A percentile compares a stretch with the other conserved stretches of the same genome.
Evolutionary conservation across 208 protist genomes (phyloP).

Genomic region (Herpetomonas samuelpessoai): DNA sequence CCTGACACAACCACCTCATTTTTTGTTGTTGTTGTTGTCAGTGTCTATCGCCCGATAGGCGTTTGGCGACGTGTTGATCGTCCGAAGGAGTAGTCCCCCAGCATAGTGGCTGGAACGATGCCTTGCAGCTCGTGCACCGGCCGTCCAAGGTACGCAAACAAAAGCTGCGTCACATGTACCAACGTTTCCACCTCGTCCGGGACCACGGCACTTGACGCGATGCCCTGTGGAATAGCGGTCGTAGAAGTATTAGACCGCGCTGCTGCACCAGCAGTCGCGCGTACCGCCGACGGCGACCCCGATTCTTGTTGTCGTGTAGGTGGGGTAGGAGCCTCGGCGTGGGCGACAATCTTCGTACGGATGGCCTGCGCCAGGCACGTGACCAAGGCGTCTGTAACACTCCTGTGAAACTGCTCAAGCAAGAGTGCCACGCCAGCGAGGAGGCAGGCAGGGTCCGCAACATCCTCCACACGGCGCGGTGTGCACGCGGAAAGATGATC

Average conservation of each 20-base stretch:
- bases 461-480: constrained; percentile 38
- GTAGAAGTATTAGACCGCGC: too few relatives aligned
- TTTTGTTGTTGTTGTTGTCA: too few relatives aligned
- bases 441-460: constrained; percentile 84
- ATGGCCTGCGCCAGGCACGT: constrained; percentile 84
- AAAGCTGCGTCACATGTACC: constrained; percentile 17
- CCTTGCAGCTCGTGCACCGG: constrained; percentile 17
- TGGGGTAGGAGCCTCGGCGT: background rate
- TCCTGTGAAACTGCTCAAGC: constrained; percentile 93
- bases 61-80: too few relatives aligned
- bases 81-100: too few relatives aligned
- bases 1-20: too few relatives aligned
- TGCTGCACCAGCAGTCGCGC: too few relatives aligned
- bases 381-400: constrained; percentile 73
- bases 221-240: too few relatives aligned
- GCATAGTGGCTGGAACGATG: constrained; percentile 1
- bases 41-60: too few relatives aligned
- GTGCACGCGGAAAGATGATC: constrained; percentile 44
- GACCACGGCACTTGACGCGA: constrained; percentile 18
- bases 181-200: constrained; percentile 38
- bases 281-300: background rate
- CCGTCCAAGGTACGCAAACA: constrained; percentile 15
- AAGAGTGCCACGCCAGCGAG: constrained; percentile 87
- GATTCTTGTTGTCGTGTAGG: background rate
- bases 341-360: background rate